Evolutionary conservation across 257 asterid genomes (phyloP).

Genomic region (Nicotiana otophora): DNA sequence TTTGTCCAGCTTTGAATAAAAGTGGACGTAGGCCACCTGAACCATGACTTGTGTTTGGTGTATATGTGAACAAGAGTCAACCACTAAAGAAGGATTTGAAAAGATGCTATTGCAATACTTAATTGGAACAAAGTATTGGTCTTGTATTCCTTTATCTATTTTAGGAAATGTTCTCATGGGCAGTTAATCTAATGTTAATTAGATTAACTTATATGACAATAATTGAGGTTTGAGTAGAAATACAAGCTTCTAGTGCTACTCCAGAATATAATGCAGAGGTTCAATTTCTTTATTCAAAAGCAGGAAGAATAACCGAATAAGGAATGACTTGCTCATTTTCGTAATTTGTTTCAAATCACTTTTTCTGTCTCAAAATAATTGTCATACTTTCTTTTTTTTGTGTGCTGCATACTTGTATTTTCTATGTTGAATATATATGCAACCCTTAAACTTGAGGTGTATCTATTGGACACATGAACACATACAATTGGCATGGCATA

Average conservation of each 20-base stretch:
- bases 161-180: conserved; percentile 12
- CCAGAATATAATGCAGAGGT: not conserved
- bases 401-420: too few species aligned
- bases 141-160: not conserved
- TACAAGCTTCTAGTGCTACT: too few species aligned
- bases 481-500: too few species aligned
- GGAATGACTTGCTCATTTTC: not conserved
- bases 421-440: too few species aligned
- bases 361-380: not conserved
- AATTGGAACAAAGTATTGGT: not conserved
- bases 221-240: not conserved
- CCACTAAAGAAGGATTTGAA: conserved; percentile 40
- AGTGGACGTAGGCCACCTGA: conserved; percentile 54
- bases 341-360: not conserved
- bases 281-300: not conserved
- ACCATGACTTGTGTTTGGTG: conserved; percentile 40
- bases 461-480: too few species aligned
- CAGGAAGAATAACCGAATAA: not conserved
- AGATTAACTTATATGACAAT: not conserved
- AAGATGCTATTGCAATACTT: not conserved
- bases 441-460: too few species aligned
- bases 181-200: conserved; percentile 1
- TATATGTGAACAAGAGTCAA: conserved; percentile 39
- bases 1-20: conserved; percentile 19
- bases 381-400: not conserved